A percentile compares a stretch with the other conserved stretches of the same genome.
phyloP scores from a whole-genome alignment of 176 grass and related monocot species.

The Elymus sibiricus region DNA sequence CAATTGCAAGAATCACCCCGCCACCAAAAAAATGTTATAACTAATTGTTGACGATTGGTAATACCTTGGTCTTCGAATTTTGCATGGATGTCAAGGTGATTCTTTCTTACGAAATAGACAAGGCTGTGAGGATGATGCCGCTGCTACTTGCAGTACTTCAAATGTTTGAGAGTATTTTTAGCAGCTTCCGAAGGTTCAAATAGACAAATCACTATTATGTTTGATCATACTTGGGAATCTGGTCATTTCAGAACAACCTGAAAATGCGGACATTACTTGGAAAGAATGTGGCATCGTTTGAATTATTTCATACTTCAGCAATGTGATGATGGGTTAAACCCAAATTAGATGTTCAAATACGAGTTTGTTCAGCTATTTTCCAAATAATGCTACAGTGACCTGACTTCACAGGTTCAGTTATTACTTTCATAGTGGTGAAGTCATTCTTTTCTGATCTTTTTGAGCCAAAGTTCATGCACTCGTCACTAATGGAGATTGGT shows the following conservation, averaged over 20 bases:
- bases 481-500: background rate
- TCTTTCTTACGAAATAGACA: background rate
- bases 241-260: background rate
- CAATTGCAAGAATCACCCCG: too few relatives aligned
- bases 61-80: background rate
- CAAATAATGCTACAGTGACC: background rate
- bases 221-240: background rate
- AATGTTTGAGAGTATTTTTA: background rate
- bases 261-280: background rate
- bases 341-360: background rate
- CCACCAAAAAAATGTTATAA: background rate
- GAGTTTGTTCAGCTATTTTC: background rate
- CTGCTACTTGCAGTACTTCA: background rate
- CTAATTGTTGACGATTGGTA: background rate
- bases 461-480: background rate
- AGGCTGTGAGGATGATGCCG: background rate
- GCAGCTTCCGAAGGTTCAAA: background rate
- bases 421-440: background rate
- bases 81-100: background rate
- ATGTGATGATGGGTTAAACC: background rate
- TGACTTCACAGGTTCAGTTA: background rate
- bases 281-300: background rate
- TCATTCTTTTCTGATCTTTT: background rate
- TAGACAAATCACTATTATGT: background rate
- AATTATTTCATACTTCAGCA: background rate